These are phyloP conservation scores for Davidsoniella eucalypti DNA, from an alignment of 2,329 filamentous ascomycete species.

Conservation along the genomic window DNA sequence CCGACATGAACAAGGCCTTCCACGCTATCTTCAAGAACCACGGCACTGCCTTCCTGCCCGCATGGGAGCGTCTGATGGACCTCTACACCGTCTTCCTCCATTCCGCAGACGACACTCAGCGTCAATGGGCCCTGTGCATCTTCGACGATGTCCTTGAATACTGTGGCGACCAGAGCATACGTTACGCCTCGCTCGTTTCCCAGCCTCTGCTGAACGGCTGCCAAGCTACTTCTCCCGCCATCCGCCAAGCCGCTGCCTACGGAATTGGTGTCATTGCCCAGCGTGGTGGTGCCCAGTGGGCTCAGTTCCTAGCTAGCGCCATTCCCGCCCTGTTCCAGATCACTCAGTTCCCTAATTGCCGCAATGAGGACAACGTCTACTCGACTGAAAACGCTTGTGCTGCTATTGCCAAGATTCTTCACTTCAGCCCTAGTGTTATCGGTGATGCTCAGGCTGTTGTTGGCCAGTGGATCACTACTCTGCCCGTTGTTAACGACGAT, in stretches of 20 bases:
- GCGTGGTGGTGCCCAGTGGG: constrained; percentile 74
- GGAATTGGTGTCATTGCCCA: constrained; percentile 92
- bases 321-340: constrained; percentile 74
- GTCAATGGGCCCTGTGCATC: constrained; percentile 98
- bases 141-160: constrained; percentile 98
- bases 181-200: constrained; percentile 73
- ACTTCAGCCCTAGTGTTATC: constrained; percentile 69
- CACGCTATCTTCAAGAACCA: constrained; percentile 98
- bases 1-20: constrained; percentile 99
- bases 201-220: constrained; percentile 77
- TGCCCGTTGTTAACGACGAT: constrained; percentile 88
- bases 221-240: constrained; percentile 71
- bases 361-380: constrained; percentile 86
- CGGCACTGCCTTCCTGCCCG: constrained; percentile 62
- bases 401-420: constrained; percentile 89
- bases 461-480: constrained; percentile 73
- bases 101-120: constrained; percentile 70
- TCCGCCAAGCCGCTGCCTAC: constrained; percentile 89
- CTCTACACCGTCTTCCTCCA: constrained; percentile 78
- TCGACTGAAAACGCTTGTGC: constrained; percentile 96
- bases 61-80: constrained; percentile 72
- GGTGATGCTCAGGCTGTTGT: constrained; percentile 60
- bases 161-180: constrained; percentile 75
- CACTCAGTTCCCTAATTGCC: constrained; percentile 62
- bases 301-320: constrained; percentile 67